A percentile compares a stretch with the other conserved stretches of the same genome.
phyloP scores from a whole-genome alignment of 2,329 filamentous ascomycete genomes.

The Arthrobotrys iridis region DNA sequence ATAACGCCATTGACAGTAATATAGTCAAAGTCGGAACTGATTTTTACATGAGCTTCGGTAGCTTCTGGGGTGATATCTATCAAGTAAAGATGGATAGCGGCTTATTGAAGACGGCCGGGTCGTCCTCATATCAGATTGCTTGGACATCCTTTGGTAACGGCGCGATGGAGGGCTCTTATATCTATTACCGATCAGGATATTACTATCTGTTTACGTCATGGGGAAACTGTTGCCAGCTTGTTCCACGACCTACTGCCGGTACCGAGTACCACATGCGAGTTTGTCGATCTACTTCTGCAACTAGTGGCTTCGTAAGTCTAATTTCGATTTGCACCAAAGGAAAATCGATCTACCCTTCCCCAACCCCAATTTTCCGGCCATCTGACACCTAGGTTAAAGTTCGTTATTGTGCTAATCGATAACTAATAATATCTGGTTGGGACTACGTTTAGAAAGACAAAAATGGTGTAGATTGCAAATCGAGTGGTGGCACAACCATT shows the following conservation, averaged over 20 bases:
- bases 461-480: slow-evolving; percentile 66
- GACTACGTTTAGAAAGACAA: slow-evolving; percentile 65
- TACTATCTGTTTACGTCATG: slow-evolving; percentile 74
- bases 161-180: slow-evolving; percentile 68
- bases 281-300: slow-evolving; percentile 68
- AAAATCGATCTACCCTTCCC: background rate
- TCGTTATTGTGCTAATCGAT: too few species aligned
- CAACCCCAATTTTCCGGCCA: too few species aligned
- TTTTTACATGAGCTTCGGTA: slow-evolving; percentile 71
- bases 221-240: slow-evolving; percentile 71
- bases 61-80: slow-evolving; percentile 74
- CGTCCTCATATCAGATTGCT: slow-evolving; percentile 65
- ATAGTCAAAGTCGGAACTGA: slow-evolving; percentile 63
- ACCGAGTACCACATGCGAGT: slow-evolving; percentile 74
- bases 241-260: slow-evolving; percentile 67
- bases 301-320: slow-evolving; percentile 65
- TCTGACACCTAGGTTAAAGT: too few species aligned
- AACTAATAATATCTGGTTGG: too few species aligned
- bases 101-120: slow-evolving; percentile 59
- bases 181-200: slow-evolving; percentile 68
- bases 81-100: slow-evolving; percentile 66
- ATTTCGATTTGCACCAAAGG: background rate
- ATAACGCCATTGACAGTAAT: slow-evolving; percentile 72
- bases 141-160: slow-evolving; percentile 67
- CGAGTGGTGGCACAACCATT: slow-evolving; percentile 71